Evolutionary conservation across 148 eudicot genomes (phyloP).

Genomic region (Rhododendron kiyosumense): DNA sequence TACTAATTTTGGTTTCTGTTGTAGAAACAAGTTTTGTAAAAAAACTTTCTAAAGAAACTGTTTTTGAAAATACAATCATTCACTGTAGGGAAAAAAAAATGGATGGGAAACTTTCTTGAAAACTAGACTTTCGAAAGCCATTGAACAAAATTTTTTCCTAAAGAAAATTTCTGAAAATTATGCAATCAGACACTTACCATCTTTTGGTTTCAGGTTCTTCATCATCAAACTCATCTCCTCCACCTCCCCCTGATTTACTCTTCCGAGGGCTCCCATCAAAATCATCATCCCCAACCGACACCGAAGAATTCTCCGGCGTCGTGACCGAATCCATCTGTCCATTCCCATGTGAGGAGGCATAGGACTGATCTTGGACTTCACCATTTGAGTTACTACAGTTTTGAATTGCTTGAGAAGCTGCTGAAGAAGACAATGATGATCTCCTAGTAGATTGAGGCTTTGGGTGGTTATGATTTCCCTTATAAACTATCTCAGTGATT

Average conservation of each 20-base stretch:
- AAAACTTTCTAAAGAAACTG: too few relatives aligned
- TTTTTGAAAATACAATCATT: too few relatives aligned
- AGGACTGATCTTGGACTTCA: conserved; percentile 41
- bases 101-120: too few relatives aligned
- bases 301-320: conserved; percentile 67
- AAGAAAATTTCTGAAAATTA: background rate
- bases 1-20: background rate
- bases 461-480: conserved; percentile 71
- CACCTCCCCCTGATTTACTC: conserved; percentile 19
- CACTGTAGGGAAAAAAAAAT: too few relatives aligned
- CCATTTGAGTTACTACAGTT: conserved; percentile 14
- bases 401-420: conserved; percentile 23
- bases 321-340: conserved; percentile 49
- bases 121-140: too few relatives aligned
- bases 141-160: too few relatives aligned
- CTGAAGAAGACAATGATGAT: conserved; percentile 34
- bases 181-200: background rate
- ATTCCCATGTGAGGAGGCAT: conserved; percentile 26
- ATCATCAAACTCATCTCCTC: conserved; percentile 30
- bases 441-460: conserved; percentile 59
- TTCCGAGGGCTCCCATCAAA: conserved; percentile 40
- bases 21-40: too few relatives aligned
- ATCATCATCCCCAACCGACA: conserved; percentile 63
- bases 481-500: conserved; percentile 70
- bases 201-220: conserved; percentile 29